A percentile compares a stretch with the other conserved stretches of the same genome.
These are phyloP conservation scores for Microthyrium microscopicum DNA, from an alignment of 2,329 filamentous ascomycete species.

Conservation along the genomic window DNA sequence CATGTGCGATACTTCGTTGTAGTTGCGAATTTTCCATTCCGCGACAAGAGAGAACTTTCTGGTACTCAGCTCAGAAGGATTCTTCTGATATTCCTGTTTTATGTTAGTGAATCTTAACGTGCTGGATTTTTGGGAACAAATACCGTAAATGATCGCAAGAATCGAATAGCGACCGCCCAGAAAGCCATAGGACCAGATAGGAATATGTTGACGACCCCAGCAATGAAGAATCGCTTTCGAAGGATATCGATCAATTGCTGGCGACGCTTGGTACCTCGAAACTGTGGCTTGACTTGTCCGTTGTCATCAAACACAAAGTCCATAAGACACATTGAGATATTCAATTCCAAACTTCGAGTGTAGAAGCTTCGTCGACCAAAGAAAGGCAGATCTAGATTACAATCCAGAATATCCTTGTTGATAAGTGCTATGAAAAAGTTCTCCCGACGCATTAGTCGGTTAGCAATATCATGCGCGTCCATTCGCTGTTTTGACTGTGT, in stretches of 20 bases:
- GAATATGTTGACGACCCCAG: slow-evolving; percentile 71
- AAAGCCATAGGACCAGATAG: slow-evolving; percentile 76
- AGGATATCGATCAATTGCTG: slow-evolving; percentile 63
- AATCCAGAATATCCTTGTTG: slow-evolving; percentile 87
- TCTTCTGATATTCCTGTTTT: slow-evolving; percentile 76
- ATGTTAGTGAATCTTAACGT: slow-evolving; percentile 6
- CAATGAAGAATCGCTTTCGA: slow-evolving; percentile 61
- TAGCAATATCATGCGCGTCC: slow-evolving; percentile 93
- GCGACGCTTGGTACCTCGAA: slow-evolving; percentile 70
- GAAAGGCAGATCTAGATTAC: slow-evolving; percentile 75
- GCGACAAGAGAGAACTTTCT: slow-evolving; percentile 84
- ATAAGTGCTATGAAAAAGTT: slow-evolving; percentile 95
- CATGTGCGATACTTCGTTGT: slow-evolving; percentile 88
- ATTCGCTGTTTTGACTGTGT: slow-evolving; percentile 86
- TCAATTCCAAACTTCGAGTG: slow-evolving; percentile 83
- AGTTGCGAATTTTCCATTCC: slow-evolving; percentile 96
- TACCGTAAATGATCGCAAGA: slow-evolving; percentile 88
- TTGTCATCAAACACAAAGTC: slow-evolving; percentile 87
- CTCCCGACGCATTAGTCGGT: slow-evolving; percentile 86
- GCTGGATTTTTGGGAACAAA: slow-evolving; percentile 19
- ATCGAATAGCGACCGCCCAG: slow-evolving; percentile 75
- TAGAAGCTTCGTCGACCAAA: slow-evolving; percentile 65
- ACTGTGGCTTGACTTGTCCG: slow-evolving; percentile 72
- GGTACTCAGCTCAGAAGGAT: slow-evolving; percentile 71
- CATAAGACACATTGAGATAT: slow-evolving; percentile 73